Evolutionary conservation across 2,329 filamentous ascomycete genomes (phyloP), one percentile per base, ranked within the genome.

Genomic region (Aspergillus sp.): DNA sequence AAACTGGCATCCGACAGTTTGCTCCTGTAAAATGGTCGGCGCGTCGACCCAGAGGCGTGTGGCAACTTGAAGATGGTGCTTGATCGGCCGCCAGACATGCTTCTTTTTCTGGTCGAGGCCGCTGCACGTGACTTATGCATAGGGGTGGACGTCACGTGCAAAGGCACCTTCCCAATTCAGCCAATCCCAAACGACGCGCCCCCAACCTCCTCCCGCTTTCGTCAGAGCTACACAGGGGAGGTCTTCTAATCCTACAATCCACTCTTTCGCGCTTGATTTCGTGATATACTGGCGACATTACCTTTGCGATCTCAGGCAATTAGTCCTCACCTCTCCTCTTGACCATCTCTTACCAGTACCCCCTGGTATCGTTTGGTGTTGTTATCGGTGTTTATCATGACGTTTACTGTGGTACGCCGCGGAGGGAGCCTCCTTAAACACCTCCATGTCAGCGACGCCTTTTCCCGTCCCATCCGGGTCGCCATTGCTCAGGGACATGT

Each of bases 141-240:
- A 30, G 26, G 26, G 5, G 26, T 30, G 26, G 1, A 45, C 42
- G 13, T 54, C 56, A 59, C 54, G 56, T 59, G 56, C 52, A 2
- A 2, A 32, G 13, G 7, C 6, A 24, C 36, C 42, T 32, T 46
- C 64, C 66, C 49, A 45, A 59, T 62, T 53, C 61, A 61, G 66
- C 50, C 51, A 53, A 46, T 42, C 33, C 62, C 56, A 65, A 65
- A 64, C 49, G 43, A 54, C 53, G 55, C 53, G 55, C 57, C 56
- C 58, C 60, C 63, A 63, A 52, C 54, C 62, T 60, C 54, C 62
- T 60, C 60, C 65, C 58, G 65, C 56, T 64, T 69, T 64, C 65
- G 56, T 63, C 40, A 42, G 14, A 38, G 35, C 35, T n/a, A 8
- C 16, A 16, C 58, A 64, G 36, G 46, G 61, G 52, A 62, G 50